Evolutionary conservation across 1,284 basidiomycete species (phyloP).

Genomic region (Athelia sp.): DNA sequence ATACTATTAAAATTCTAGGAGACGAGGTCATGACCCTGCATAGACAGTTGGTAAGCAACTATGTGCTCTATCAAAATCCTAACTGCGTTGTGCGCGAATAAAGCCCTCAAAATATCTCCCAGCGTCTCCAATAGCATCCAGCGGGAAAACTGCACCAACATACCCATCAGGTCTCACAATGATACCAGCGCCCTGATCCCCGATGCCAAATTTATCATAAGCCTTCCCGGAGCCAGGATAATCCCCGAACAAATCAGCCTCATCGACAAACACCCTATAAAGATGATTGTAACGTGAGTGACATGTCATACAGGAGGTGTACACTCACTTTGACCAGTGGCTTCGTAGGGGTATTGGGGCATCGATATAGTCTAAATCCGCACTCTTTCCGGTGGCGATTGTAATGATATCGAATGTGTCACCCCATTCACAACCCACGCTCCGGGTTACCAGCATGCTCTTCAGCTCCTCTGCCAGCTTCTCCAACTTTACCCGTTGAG

Average conservation of each 20-base stretch:
- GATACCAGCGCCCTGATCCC: constrained; percentile 50
- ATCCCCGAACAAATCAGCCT: constrained; percentile 28
- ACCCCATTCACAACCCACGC: constrained; percentile 19
- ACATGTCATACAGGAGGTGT: background rate
- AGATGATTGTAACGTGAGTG: constrained; percentile 2
- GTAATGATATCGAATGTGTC: constrained; percentile 51
- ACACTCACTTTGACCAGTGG: constrained; percentile 64
- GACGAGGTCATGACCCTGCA: too few relatives aligned
- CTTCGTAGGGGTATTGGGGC: constrained; percentile 48
- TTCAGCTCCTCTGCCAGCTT: constrained; percentile 40
- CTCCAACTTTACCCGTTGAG: constrained; percentile 34
- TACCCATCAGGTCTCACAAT: constrained; percentile 75
- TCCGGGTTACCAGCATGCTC: constrained; percentile 32
- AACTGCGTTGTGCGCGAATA: too few relatives aligned
- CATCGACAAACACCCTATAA: constrained; percentile 46
- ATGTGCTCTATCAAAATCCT: too few relatives aligned
- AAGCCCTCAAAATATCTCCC: constrained; percentile 48
- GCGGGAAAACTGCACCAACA: constrained; percentile 51
- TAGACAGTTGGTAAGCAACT: too few relatives aligned
- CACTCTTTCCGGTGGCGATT: constrained; percentile 43
- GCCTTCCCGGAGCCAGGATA: constrained; percentile 36
- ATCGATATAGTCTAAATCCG: constrained; percentile 39
- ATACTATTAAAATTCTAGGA: too few relatives aligned
- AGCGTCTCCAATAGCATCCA: constrained; percentile 40
- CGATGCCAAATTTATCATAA: constrained; percentile 56